A percentile compares a stretch with the other conserved stretches of the same genome.
These are phyloP conservation scores for Erysimum cheiri DNA, from an alignment of 441 rosid species.

Conservation along the genomic window DNA sequence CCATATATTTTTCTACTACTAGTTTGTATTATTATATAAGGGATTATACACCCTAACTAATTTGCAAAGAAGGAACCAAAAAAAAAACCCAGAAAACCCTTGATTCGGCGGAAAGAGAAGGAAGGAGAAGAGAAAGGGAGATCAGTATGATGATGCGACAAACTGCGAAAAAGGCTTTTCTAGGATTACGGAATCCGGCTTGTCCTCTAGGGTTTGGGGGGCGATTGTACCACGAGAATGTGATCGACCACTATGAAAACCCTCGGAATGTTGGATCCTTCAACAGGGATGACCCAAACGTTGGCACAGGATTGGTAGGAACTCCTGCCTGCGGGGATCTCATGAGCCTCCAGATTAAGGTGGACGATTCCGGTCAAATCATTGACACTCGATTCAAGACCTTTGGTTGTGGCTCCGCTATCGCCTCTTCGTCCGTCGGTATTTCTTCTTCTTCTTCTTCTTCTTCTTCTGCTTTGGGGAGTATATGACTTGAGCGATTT, in stretches of 20 bases:
- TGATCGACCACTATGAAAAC: conserved; percentile 73
- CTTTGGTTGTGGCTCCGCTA: conserved; percentile 88
- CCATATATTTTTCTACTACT: too few relatives aligned
- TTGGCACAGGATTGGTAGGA: conserved; percentile 82
- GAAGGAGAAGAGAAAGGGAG: not conserved
- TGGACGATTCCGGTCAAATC: conserved; percentile 73
- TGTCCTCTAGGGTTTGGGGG: conserved; percentile 31
- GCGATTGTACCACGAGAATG: conserved; percentile 72
- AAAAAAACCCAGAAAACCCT: not conserved
- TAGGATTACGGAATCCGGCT: conserved; percentile 38
- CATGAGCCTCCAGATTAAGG: conserved; percentile 85
- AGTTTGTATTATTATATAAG: too few relatives aligned
- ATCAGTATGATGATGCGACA: conserved; percentile 45
- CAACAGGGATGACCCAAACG: conserved; percentile 64
- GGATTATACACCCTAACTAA: too few relatives aligned
- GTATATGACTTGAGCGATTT: too few relatives aligned
- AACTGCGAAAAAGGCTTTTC: conserved; percentile 40
- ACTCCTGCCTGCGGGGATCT: conserved; percentile 86
- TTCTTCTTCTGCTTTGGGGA: too few relatives aligned
- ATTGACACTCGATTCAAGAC: conserved; percentile 81
- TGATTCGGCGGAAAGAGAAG: not conserved
- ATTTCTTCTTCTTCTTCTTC: not conserved
- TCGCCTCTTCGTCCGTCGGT: conserved; percentile 86
- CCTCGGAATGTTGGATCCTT: conserved; percentile 47
- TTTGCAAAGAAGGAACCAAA: too few relatives aligned